Percentiles rank a stretch among this genome's conserved stretches.
These are phyloP conservation scores for Hondaea fermentalgiana DNA, from an alignment of 108 stramenopile genomes.

Conservation along the genomic window DNA sequence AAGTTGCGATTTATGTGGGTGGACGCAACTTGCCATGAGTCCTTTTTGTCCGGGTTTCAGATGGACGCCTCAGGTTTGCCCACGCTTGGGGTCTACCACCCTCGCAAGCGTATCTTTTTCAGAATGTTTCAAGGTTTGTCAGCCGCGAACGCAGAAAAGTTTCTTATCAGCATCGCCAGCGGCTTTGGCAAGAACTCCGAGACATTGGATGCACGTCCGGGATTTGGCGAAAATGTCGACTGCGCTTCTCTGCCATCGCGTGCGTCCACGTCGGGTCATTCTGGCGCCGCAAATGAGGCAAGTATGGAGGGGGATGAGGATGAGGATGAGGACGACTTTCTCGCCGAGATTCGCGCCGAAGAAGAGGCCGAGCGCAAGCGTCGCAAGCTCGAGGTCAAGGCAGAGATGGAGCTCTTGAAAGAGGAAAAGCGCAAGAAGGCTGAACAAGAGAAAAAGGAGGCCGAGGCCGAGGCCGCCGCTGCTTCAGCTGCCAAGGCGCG, in stretches of 20 bases:
- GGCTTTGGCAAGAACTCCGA: neutral
- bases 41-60: neutral
- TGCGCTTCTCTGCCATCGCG: neutral
- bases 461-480: neutral
- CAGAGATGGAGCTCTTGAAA: neutral
- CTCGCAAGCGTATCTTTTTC: neutral
- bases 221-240: neutral
- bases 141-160: neutral
- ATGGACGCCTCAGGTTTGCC: neutral
- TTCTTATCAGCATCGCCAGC: neutral
- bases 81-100: neutral
- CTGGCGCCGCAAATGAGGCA: neutral
- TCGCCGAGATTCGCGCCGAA: slow-evolving; percentile 9
- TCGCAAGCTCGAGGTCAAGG: neutral
- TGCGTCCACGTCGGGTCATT: too few species aligned
- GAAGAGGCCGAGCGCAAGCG: neutral
- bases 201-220: neutral
- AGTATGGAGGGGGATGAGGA: neutral
- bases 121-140: neutral
- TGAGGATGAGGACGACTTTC: slow-evolving; percentile 4
- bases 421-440: neutral
- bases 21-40: neutral
- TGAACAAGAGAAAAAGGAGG: neutral
- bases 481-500: neutral
- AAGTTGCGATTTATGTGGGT: slow-evolving; percentile 13